phyloP scores from a whole-genome alignment of 345 rosid species.

The Camelina laxa region DNA sequence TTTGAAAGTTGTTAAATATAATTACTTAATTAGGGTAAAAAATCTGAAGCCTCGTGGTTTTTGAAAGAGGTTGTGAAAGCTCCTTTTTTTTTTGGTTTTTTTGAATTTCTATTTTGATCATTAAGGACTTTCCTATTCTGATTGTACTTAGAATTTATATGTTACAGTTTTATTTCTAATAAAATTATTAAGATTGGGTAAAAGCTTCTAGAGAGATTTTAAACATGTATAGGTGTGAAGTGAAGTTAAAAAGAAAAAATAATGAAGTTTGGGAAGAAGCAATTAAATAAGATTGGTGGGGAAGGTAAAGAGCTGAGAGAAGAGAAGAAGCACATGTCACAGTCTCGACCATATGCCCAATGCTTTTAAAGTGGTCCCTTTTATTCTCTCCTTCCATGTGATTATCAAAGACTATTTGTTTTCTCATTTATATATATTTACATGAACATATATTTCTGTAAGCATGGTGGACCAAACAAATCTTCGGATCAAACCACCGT shows the following conservation, averaged over 20 bases:
- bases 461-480: background rate
- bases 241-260: background rate
- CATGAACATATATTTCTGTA: background rate
- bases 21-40: constrained; percentile 16
- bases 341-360: constrained; percentile 30
- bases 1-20: constrained; percentile 8
- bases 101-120: constrained; percentile 16
- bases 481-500: background rate
- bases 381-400: constrained; percentile 41
- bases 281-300: constrained; percentile 44
- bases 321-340: constrained; percentile 44
- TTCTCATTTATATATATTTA: background rate
- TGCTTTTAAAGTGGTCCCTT: constrained; percentile 40
- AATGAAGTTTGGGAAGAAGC: constrained; percentile 10
- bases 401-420: constrained; percentile 24
- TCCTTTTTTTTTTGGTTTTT: constrained; percentile 14
- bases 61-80: constrained; percentile 43
- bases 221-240: constrained; percentile 17
- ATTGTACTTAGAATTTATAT: constrained; percentile 23
- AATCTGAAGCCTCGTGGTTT: constrained; percentile 41
- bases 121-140: background rate
- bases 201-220: background rate
- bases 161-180: constrained; percentile 7
- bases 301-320: constrained; percentile 19
- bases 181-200: constrained; percentile 10